Base-by-base conservation (phyloP, 306 rosid genomes). In the Cucumis hystrix region DNA sequence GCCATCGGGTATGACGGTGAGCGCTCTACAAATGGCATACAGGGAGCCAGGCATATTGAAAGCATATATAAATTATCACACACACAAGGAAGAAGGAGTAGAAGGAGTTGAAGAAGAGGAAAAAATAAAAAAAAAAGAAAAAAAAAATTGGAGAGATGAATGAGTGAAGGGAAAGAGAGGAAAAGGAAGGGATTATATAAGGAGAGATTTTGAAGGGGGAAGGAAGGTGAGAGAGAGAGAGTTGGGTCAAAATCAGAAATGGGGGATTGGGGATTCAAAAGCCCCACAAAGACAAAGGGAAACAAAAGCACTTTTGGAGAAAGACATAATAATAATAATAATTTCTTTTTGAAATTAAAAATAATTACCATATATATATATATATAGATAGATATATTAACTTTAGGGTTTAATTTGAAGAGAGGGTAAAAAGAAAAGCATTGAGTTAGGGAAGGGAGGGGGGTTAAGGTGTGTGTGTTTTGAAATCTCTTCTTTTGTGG, bases 401-500 rank as follows among this genome's bases (percentile, higher is more conserved):
- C 14, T 1, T 45, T 45, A 10, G 51, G 49, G 49, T 43, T 7
- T 43, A 2, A 45, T 45, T 45, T 45, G 3, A 45, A 45, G 6
- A 7, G 15, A 13, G 55, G 55, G 55, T 49, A 39, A 39, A 33
- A 33, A 33, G 37, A 33, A 33, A 33, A 33, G 37, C 37, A 33
- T 33, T 33, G 89, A 88, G 97, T 89, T 78, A 86, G 85, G 85
- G 73, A 3, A 78, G 67, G 90, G 85, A 4, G 37, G 37, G 35
- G 37, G 37, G 5, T 33, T 33, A 33, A 33, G 37, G 37, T 33
- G 37, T 33, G 37, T 33, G 37, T 33, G 37, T 4, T 90, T 90
- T 92, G 97, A 92, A 92, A 88, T 79, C 93, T 79, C 93, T 92
- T 76, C 93, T 90, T 95, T 92, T 92, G 97, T 91, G 91, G 87